Base-by-base conservation (phyloP, 768 basidiomycete species). In the Lactarius hatsudake region DNA sequence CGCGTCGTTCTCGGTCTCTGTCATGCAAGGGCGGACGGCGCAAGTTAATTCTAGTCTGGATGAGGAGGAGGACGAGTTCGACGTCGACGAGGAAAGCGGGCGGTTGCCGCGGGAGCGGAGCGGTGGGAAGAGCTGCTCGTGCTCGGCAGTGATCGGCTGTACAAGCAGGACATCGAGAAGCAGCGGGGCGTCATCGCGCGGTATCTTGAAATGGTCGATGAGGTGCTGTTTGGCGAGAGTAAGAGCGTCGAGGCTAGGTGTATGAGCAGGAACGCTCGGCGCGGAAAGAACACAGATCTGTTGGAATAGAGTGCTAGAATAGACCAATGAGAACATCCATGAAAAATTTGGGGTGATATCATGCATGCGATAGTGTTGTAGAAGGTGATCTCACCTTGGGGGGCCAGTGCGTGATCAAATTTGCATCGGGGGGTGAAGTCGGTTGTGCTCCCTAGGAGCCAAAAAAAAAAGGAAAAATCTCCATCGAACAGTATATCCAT, bases 71-170 rank as follows among this genome's bases (percentile, higher is more conserved):
- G 71, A 30, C 30, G 30, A 30, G 5, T 30, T 30, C 30, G 30
- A 30, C 5, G 30, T 30, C 30, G 30, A 30, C 30, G 30, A 30
- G 30, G 28, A 30, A 3, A 30, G 73, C 59, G 83, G 86, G 72
- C 88, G 67, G 18, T 1, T 61, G 1, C 63, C 87, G 75, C 81
- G 83, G 48, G 32, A 32, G 32, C 32, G 8, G 88, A 90, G 69
- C 79, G 81, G n/a, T 94, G 93, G 92, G 93, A 94, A 72, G 90
- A 93, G 73, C 80, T 86, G 43, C 81, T 94, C 13, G 87, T 93
- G 0, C 80, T 94, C 15, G 89, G 90, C 30, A 87, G 88, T 34
- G 93, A 92, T 5, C 94, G 92, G 91, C 73, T 94, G 62, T 94
- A 94, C 73, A 81, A 78, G 64, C 88, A 75, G 23, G 81, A 87